Percentiles rank a stretch among this genome's conserved stretches.
Conservation (phyloP, 2,329 filamentous ascomycete genomes). For the Orbilia brochopaga region DNA sequence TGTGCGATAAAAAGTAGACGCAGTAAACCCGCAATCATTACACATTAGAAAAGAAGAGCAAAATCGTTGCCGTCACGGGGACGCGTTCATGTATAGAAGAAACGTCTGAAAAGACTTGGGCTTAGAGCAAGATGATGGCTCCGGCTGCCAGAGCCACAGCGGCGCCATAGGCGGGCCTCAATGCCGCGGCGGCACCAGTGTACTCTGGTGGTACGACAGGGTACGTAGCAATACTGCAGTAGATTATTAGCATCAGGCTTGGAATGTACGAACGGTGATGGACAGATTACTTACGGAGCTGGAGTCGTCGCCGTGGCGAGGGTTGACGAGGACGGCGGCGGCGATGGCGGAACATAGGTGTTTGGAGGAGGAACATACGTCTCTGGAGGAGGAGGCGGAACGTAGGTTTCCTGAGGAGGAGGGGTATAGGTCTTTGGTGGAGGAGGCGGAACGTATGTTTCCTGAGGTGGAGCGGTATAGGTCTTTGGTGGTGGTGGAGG, state of each 20-base stretch:
- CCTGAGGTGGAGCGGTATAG: background rate
- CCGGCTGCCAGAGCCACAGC: slow-evolving; percentile 23
- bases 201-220: slow-evolving; percentile 24
- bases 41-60: slow-evolving; percentile 13
- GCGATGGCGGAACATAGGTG: slow-evolving; percentile 14
- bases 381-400: slow-evolving; percentile 6
- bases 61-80: background rate
- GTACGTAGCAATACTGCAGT: slow-evolving; percentile 11
- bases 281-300: slow-evolving; percentile 38
- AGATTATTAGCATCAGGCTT: slow-evolving; percentile 2
- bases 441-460: background rate
- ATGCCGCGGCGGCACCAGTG: slow-evolving; percentile 40
- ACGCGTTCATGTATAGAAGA: background rate
- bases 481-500: slow-evolving; percentile 20
- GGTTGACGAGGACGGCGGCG: slow-evolving; percentile 9
- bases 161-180: slow-evolving; percentile 31
- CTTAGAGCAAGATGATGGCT: slow-evolving; percentile 13
- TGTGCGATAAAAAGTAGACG: slow-evolving; percentile 4
- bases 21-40: slow-evolving; percentile 8
- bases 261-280: background rate
- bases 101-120: background rate
- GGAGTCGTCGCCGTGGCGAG: slow-evolving; percentile 22
- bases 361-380: background rate
- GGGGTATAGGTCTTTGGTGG: slow-evolving; percentile 1
- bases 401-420: slow-evolving; percentile 6